Base-by-base conservation (phyloP, 2,329 filamentous ascomycete genomes). In the Talaromyces sp. region DNA sequence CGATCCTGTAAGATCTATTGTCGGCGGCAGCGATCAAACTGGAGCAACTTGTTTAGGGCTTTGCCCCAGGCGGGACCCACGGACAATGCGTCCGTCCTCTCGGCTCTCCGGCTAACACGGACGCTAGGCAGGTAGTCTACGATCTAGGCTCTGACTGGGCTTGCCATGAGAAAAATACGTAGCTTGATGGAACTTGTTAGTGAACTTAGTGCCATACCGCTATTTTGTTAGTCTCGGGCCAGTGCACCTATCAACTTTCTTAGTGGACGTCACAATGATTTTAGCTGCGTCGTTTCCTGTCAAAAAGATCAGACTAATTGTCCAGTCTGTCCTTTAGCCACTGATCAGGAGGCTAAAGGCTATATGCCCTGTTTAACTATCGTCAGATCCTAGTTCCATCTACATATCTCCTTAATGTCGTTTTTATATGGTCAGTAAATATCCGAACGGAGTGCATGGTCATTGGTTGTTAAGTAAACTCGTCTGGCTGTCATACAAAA, bases 351-450 rank as follows among this genome's bases (percentile, higher is more conserved):
- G 35, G 35, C 35, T 39, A 57, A 8, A 19, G 27, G 17, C 27
- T 11, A 52, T 41, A 41, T 33, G 49, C 27, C 31, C n/a, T 56
- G n/a, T n/a, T 56, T 31, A 6, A 31, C n/a, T 10, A 43, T 3
- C 19, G 15, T 45, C 37, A 59, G 56, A 59, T 59, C 56, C 37
- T 59, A 59, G 56, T 27, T 58, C 56, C 56, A 58, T 58, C 35
- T 19, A 33, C 52, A 31, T n/a, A 33, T 33, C 15, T 52, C 49
- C 13, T 33, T 52, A 52, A 27, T 22, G 15, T 7, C 13, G 6
- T 17, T 4, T 9, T n/a, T 17, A 27, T 9, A 8, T 31, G 45
- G 35, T 45, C 37, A 45, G 5, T 31, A 17, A 27, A 45, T 45
- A n/a, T 31, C 37, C 56, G 37, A 7, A 7, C 15, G 10, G 22